Evolutionary conservation across 495 filamentous ascomycete species (phyloP), one percentile per base, ranked within the genome.

Genomic region (Lasiosphaeriaceae sp.): DNA sequence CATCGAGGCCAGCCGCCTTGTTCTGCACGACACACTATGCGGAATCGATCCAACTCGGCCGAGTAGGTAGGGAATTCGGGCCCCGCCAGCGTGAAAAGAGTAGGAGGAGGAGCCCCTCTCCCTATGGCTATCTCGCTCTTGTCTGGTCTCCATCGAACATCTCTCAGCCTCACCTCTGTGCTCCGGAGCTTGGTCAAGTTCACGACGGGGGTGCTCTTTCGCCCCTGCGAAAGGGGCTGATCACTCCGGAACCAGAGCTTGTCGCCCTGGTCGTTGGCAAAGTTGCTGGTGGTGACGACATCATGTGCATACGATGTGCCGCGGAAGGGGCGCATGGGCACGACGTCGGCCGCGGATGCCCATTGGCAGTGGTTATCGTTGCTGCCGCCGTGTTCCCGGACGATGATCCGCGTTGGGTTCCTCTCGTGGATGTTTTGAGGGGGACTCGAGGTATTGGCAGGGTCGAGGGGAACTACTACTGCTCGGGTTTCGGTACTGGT

Each of bases 281-380:
- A 50, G 35, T 43, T 47, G 2, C 21, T 35, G 20, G 17, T 17
- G 6, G 17, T 34, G 11, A 66, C 46, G 6, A 58, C 23, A 11
- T 56, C 63, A 39, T 66, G 61, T 2, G 45, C 52, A 9, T 26
- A 17, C 1, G 62, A 48, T 4, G 8, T 35, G 17, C 37, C 56
- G n/a, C 26, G 22, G 22, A 48, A 63, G 8, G 34, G 39, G 11
- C 21, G 21, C 39, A 51, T 19, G 21, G 45, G 45, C 1, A 31
- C 67, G 34, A 68, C 53, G 22, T 67, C 62, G 3, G 50, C 11
- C n/a, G 44, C 58, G 12, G 48, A 31, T 21, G 66, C 44, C 48
- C 54, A 71, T 20, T 58, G 56, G 20, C 72, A 66, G 20, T 63
- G 54, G 48, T 74, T 71, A 12, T 69, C 55, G 2, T 50, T 50